A percentile compares a stretch with the other conserved stretches of the same genome.
phyloP scores from a whole-genome alignment of 129 eudicot species.

The Flaveria brownii region DNA sequence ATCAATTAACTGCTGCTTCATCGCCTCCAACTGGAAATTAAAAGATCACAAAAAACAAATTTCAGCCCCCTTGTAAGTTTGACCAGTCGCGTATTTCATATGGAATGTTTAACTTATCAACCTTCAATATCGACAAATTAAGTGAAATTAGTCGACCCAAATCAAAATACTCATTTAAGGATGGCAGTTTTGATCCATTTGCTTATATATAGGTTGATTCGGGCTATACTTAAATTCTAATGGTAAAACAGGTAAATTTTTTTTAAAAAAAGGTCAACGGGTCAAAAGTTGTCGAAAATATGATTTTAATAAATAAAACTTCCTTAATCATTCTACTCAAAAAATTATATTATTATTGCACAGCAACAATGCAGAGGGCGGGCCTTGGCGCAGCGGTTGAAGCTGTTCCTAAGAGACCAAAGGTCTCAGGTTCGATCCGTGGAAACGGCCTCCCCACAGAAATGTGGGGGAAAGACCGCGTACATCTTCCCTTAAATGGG shows the following conservation, averaged over 20 bases:
- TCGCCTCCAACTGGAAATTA: constrained; percentile 49
- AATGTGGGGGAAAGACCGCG: no score
- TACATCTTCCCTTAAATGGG: no score
- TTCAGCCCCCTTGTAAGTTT: background rate
- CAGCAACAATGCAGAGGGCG: background rate
- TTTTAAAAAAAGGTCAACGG: background rate
- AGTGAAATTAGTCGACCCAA: background rate
- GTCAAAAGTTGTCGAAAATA: constrained; percentile 1
- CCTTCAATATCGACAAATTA: background rate
- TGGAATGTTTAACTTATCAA: background rate
- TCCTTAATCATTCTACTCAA: background rate
- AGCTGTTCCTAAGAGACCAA: no score
- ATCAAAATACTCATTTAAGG: background rate
- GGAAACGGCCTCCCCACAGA: no score
- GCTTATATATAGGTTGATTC: background rate
- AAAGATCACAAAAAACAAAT: constrained; percentile 12
- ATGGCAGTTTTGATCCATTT: background rate
- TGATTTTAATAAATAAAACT: background rate
- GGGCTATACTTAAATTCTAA: background rate
- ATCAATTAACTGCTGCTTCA: constrained; percentile 42
- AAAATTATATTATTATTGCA: background rate
- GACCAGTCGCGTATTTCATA: background rate
- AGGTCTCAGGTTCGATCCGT: no score
- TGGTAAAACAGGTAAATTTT: background rate
- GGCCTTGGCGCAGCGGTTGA: no score